Base-by-base conservation (phyloP, 768 basidiomycete species). In the Podaxis sp. region DNA sequence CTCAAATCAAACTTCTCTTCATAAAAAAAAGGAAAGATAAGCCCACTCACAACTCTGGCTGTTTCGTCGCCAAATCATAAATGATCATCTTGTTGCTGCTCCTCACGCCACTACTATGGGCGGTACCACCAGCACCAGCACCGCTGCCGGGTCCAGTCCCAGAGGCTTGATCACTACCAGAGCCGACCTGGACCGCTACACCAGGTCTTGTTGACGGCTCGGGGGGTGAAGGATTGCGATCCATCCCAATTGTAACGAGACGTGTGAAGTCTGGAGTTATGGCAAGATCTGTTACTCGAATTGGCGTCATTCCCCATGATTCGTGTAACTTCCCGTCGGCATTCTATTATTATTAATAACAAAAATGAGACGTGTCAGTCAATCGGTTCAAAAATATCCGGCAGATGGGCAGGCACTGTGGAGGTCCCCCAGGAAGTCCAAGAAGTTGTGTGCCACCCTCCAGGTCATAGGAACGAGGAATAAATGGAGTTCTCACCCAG, bases 271-370 rank as follows among this genome's bases (percentile, higher is more conserved):
- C 92, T 23, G 95, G 93, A 3, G 94, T 88, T 62, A 97, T 77
- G 50, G 89, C 88, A 69, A 97, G 85, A 71, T 94, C 93, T 21
- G 89, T 87, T 69, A 98, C 82, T 65, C 95, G 90, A 62, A 95
- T 88, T 9, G 87, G 80, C 37, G 84, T 82, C 36, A 79, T 76
- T 7, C 79, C 79, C 89, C 92, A 95, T 51, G 82, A 77, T 35
- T 91, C 85, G 48, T 79, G 81, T 63, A 85, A 77, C 67, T 83
- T 87, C 25, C 95, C 95, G 59, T 88, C 83, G 48, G 81, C 76
- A 64, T 89, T 85, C 95, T 98, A 71, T 21, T 21, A 71, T 21
- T 21, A 21, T 51, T 38, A 48, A 53, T 28, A 46, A 23, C 3
- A 25, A 50, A 42, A 6, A 51, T 10, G 35, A 54, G 61, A 60